Conservation (phyloP, 129 eudicot species). For the Daucus carota region DH1_v3.0 NC_030383.2:8354501-8355000, state of each 20-base stretch:
- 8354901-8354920: background rate
- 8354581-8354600: background rate
- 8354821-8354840: slow-evolving; percentile 50
- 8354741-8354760: slow-evolving; percentile 57
- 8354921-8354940: background rate
- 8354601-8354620: background rate
- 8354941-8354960: no score
- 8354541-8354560: background rate
- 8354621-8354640: background rate
- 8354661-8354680: background rate
- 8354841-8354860: slow-evolving; percentile 8
- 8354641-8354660: background rate
- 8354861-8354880: background rate
- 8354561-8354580: background rate
- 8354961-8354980: no score
- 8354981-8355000: no score
- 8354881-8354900: background rate
- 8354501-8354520: background rate
- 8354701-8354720: slow-evolving; percentile 41
- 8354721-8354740: slow-evolving; percentile 57
- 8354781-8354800: slow-evolving; percentile 54
- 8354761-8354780: slow-evolving; percentile 44
- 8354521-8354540: background rate
- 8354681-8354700: slow-evolving; percentile 8
- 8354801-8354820: slow-evolving; percentile 33